Conservation (phyloP, 352 stramenopile species). For the Phytopythium aichiense region DNA sequence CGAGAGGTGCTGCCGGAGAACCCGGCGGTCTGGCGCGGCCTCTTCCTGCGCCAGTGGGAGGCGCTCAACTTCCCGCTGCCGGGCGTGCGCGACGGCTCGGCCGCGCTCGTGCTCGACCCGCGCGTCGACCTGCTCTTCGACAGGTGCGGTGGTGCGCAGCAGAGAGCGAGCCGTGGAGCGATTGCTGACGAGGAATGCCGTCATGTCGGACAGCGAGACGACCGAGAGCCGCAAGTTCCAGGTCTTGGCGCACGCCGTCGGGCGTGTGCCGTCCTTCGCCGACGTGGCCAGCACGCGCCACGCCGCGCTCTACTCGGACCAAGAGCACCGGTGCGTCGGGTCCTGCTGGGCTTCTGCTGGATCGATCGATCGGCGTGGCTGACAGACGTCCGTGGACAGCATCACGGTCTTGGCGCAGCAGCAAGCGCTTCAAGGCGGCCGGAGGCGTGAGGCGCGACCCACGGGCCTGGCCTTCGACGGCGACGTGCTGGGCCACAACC, state of each 20-base stretch:
- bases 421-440: constrained; percentile 16
- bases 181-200: background rate
- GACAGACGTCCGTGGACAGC: background rate
- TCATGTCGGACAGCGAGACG: constrained; percentile 23
- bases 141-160: constrained; percentile 17
- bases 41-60: constrained; percentile 61
- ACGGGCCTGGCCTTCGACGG: constrained; percentile 49
- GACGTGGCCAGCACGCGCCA: constrained; percentile 49
- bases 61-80: constrained; percentile 56
- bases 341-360: background rate
- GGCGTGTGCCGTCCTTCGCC: constrained; percentile 58
- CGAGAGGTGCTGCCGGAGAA: constrained; percentile 39
- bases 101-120: constrained; percentile 32
- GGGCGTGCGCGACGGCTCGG: constrained; percentile 11
- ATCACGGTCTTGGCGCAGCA: constrained; percentile 12
- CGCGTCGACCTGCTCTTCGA: constrained; percentile 39
- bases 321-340: constrained; percentile 39
- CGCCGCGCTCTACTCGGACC: constrained; percentile 30
- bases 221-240: constrained; percentile 69
- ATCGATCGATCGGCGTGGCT: constrained; percentile 2
- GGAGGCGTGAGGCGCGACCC: constrained; percentile 11
- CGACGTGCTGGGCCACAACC: constrained; percentile 53
- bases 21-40: constrained; percentile 50
- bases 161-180: background rate
- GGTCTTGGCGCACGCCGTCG: constrained; percentile 63